Evolutionary conservation across 768 basidiomycete species (phyloP), one percentile per base, ranked within the genome.

Genomic region (Lyophyllum semitale): DNA sequence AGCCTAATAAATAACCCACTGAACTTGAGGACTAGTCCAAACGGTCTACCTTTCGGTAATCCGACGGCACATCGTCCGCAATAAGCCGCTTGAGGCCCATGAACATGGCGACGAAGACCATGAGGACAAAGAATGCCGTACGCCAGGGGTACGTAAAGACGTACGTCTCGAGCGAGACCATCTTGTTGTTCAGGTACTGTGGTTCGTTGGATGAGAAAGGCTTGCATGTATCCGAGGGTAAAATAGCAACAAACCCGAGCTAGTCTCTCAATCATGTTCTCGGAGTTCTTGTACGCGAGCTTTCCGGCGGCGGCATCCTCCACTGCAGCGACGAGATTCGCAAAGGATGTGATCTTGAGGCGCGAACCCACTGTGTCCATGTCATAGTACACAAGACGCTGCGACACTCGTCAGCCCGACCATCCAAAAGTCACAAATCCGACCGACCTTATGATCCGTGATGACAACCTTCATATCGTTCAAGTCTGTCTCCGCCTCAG

Each of bases 331-430:
- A 89, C 87, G 32, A 96, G 73, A 57, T 81, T 73, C 18, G 64
- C 62, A 1, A 69, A 70, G 0, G 75, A 74, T 0, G 84, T 81
- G 27, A 95, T 73, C 47, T 77, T 66, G 61, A 96, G 80, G 8
- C 70, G 70, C 17, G 74, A 71, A 1, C 86, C 84, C 1, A 74
- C 66, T 15, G 77, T 72, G 55, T 92, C 92, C 18, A 69, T 68
- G 63, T 94, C 84, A 63, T 89, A 95, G 65, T 96, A 97, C 32
- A 92, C 65, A 51, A 92, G 69, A 32, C 74, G 75, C 92, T 94
- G 64, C 17, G 32, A 18, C 40, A 26, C 26, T 42, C 30, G 40
- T 37, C 40, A 57, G 45, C 53, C 43, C 42, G 18, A n/a, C 7
- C 27, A 52, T 11, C 13, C 27, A 54, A 48, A 29, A 41, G 20